A percentile compares a stretch with the other conserved stretches of the same genome.
Evolutionary conservation across 495 filamentous ascomycete genomes (phyloP).

Genomic region (Apodospora peruviana): DNA sequence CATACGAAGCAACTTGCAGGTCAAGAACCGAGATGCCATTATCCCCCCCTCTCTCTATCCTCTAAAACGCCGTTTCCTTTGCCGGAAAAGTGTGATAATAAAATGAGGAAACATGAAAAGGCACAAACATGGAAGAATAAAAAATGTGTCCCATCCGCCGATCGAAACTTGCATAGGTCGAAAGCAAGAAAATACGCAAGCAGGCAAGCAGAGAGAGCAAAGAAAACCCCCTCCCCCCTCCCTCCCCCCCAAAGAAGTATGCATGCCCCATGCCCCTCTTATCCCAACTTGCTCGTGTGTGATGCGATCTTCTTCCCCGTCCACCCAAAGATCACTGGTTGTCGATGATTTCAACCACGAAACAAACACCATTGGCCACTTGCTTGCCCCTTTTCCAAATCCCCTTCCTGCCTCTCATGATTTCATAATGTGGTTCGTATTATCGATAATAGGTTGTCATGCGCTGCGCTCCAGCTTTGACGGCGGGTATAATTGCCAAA

Average conservation of each 20-base stretch:
- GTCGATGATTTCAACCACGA: neutral
- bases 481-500: too few species aligned
- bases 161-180: neutral
- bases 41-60: slow-evolving; percentile 3
- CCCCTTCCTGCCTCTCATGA: neutral
- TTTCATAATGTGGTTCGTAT: neutral
- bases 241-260: too few species aligned
- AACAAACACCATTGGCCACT: neutral
- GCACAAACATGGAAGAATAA: neutral
- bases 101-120: neutral
- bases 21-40: too few species aligned
- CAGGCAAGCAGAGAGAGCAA: neutral
- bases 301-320: neutral
- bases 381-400: neutral
- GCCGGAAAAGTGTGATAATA: neutral
- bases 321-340: neutral
- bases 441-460: too few species aligned
- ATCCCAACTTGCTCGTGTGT: neutral
- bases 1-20: too few species aligned
- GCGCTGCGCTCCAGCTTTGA: too few species aligned
- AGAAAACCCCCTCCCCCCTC: too few species aligned
- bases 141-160: neutral
- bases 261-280: neutral
- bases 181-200: neutral
- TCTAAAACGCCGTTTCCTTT: neutral